phyloP scores from a whole-genome alignment of 805 yeast genomes.

The Metschnikowia santaceciliae region DNA sequence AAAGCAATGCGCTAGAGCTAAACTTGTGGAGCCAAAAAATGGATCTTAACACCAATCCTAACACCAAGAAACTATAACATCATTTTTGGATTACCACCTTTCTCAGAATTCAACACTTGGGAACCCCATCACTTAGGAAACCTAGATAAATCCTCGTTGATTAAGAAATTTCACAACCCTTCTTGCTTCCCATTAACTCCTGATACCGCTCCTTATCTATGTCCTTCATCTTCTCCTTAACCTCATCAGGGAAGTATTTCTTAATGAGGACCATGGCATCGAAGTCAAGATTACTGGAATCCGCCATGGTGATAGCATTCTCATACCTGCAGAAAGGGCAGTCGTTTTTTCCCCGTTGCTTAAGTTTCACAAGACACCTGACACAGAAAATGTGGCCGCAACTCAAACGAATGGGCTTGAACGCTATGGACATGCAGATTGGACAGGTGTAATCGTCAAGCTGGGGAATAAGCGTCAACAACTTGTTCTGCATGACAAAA shows the following conservation, averaged over 20 bases:
- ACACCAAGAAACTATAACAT: too few relatives aligned
- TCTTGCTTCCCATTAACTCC: slow-evolving; percentile 26
- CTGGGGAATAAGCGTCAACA: slow-evolving; percentile 62
- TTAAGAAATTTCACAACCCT: slow-evolving; percentile 15
- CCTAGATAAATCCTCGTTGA: neutral
- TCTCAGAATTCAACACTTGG: too few relatives aligned
- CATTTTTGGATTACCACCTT: too few relatives aligned
- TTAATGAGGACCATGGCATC: slow-evolving; percentile 52
- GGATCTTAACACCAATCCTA: too few relatives aligned
- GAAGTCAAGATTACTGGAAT: slow-evolving; percentile 54
- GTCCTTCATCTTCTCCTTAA: slow-evolving; percentile 55
- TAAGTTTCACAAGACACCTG: slow-evolving; percentile 65
- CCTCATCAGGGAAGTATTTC: slow-evolving; percentile 62
- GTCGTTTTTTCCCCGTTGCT: slow-evolving; percentile 51
- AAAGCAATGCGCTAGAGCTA: too few relatives aligned
- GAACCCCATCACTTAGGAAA: too few relatives aligned
- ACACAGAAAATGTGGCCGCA: slow-evolving; percentile 73
- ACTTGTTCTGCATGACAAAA: slow-evolving; percentile 48
- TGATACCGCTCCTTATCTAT: slow-evolving; percentile 40
- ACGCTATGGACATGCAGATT: slow-evolving; percentile 65
- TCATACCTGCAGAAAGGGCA: slow-evolving; percentile 66
- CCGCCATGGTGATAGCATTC: slow-evolving; percentile 53
- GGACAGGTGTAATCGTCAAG: slow-evolving; percentile 75
- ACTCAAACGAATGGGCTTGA: slow-evolving; percentile 60
- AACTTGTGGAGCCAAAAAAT: too few relatives aligned